Evolutionary conservation across 1,284 basidiomycete species (phyloP).

Genomic region (Trichosporon inkin): DNA sequence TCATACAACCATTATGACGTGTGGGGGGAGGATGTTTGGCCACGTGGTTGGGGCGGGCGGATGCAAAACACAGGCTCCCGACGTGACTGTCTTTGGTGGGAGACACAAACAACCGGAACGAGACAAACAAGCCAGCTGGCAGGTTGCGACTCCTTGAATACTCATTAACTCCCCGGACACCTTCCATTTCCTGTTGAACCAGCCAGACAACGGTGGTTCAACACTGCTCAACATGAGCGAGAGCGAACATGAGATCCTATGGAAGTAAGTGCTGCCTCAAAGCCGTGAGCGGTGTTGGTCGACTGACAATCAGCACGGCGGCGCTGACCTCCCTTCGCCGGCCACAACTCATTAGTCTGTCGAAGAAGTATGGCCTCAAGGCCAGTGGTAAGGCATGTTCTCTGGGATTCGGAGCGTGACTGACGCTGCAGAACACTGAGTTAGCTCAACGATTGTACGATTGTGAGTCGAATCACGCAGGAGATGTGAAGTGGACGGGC

Average conservation of each 20-base stretch:
- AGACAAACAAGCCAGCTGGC: neutral
- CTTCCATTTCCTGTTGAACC: neutral
- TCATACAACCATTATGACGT: neutral
- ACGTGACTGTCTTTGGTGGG: conserved; percentile 6
- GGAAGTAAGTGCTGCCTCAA: conserved; percentile 13
- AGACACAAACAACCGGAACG: neutral
- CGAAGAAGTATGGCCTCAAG: conserved; percentile 45
- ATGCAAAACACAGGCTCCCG: neutral
- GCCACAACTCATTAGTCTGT: conserved; percentile 47
- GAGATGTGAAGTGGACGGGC: neutral
- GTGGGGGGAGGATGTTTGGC: neutral
- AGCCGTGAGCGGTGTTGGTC: neutral
- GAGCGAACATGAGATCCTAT: conserved; percentile 24
- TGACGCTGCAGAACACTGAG: conserved; percentile 36
- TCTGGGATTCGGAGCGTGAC: neutral
- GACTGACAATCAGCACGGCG: conserved; percentile 29
- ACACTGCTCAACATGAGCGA: conserved; percentile 14
- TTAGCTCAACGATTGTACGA: conserved; percentile 41
- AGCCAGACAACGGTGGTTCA: conserved; percentile 1
- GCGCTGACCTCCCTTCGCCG: conserved; percentile 44
- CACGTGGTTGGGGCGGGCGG: neutral
- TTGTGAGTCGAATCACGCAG: conserved; percentile 27
- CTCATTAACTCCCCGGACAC: neutral
- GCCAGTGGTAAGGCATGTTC: conserved; percentile 46
- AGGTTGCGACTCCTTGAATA: neutral